A percentile compares a stretch with the other conserved stretches of the same genome.
Evolutionary conservation across 345 rosid species (phyloP).

Genomic region (Dovyalis caffra): DNA sequence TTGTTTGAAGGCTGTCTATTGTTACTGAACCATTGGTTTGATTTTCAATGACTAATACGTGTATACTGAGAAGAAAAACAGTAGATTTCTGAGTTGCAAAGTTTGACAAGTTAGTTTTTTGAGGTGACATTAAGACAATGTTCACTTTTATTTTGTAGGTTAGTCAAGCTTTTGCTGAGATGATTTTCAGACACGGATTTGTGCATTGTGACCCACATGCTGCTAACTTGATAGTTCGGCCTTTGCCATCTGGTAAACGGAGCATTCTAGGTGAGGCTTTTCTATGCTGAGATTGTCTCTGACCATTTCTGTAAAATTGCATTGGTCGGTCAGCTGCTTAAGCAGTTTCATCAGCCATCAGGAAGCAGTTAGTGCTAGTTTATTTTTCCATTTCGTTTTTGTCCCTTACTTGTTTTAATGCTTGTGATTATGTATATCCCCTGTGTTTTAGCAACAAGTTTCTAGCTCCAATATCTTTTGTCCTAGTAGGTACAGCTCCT

Average conservation of each 20-base stretch:
- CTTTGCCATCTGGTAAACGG: constrained; percentile 58
- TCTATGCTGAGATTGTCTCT: constrained; percentile 10
- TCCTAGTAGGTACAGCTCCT: background rate
- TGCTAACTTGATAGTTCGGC: constrained; percentile 85
- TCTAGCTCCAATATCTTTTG: too few species aligned
- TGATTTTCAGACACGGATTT: constrained; percentile 97
- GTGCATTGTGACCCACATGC: constrained; percentile 99
- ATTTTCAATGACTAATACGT: background rate
- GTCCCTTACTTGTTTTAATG: too few species aligned
- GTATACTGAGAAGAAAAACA: background rate
- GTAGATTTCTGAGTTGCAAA: constrained; percentile 2
- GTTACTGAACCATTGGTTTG: background rate
- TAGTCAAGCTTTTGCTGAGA: constrained; percentile 85
- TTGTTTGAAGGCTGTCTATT: background rate
- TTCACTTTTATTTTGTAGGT: constrained; percentile 46
- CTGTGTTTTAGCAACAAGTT: too few species aligned
- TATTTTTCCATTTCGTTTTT: too few species aligned
- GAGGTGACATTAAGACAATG: constrained; percentile 1
- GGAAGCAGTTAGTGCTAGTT: too few species aligned
- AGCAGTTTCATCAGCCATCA: too few species aligned
- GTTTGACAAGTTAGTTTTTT: background rate
- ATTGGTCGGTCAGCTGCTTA: too few species aligned
- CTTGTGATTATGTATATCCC: too few species aligned
- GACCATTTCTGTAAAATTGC: background rate
- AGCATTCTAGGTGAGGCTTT: constrained; percentile 52